Base-by-base conservation (phyloP, 345 rosid genomes). In the Bruguiera gymnorhiza region DNA sequence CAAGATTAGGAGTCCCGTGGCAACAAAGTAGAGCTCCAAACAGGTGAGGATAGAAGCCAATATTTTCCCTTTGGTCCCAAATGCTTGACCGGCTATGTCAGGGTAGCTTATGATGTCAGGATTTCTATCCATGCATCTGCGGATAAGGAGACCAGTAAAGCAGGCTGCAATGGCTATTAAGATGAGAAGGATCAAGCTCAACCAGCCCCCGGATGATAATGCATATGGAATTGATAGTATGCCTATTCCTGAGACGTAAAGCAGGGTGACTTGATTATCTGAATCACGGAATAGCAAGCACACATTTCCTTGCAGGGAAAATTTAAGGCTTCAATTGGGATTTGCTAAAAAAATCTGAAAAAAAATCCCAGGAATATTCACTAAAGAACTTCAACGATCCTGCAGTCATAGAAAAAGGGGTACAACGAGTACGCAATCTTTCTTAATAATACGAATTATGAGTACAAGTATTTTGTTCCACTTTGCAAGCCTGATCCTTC, bases 161-260 rank as follows among this genome's bases (percentile, higher is more conserved):
- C 67, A 81, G 6, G 85, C 76, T 19, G 85, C 69, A 1, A 64
- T 56, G 8, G 86, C 86, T 0, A 83, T 73, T 15, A 73, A 63
- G 50, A 85, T 4, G 19, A 81, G 72, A 50, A 81, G 65, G 24
- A 79, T 65, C 60, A 83, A 77, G 66, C 85, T 81, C 58, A 81
- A 71, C 83, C 88, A 85, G 66, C 86, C 88, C 71, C 85, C 82
- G 18, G 77, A 65, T 60, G 83, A 80, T 15, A 83, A 74, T 27
- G 86, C 82, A 75, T 79, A 85, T 63, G 83, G 86, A 36, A 79
- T 75, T 26, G 86, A 82, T 46, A 85, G 65, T 37, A 85, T 80
- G 6, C 83, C 88, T 53, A 83, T 57, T 34, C 83, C 83, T 80
- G 67, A 16, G 34, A 37, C 20, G 19, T 0, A 29, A 53, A 78